Conservation (phyloP, 2,329 filamentous ascomycete species). For the Simplicillium aogashimaense region DNA sequence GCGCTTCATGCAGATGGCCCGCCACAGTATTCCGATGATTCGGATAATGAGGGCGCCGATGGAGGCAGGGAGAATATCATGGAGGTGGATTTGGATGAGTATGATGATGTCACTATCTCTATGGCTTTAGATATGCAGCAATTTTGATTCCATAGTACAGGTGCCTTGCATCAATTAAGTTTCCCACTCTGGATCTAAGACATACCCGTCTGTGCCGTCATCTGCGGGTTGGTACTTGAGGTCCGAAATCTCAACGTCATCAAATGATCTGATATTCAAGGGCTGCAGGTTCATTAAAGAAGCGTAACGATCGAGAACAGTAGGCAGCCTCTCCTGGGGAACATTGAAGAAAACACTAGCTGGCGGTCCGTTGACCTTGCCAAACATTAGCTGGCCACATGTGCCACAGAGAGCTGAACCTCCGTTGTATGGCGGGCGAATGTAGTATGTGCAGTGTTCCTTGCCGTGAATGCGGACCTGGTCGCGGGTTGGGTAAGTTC, state of each 20-base stretch:
- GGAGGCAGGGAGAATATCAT: too few species aligned
- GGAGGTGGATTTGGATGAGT: too few species aligned
- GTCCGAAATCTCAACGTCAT: slow-evolving; percentile 9
- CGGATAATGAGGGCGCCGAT: too few species aligned
- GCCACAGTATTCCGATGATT: too few species aligned
- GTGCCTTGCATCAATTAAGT: too few species aligned
- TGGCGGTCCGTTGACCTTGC: slow-evolving; percentile 18
- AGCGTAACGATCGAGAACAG: slow-evolving; percentile 10
- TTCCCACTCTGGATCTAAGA: too few species aligned
- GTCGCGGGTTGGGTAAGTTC: slow-evolving; percentile 16
- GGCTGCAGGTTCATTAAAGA: slow-evolving; percentile 15
- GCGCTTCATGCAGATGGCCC: too few species aligned
- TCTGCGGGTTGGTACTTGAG: neutral
- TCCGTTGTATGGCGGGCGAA: slow-evolving; percentile 10
- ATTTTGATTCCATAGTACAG: too few species aligned
- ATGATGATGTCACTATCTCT: too few species aligned
- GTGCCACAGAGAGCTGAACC: slow-evolving; percentile 13
- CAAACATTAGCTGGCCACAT: slow-evolving; percentile 18
- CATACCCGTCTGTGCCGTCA: too few species aligned
- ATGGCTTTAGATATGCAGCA: too few species aligned
- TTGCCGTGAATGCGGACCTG: slow-evolving; percentile 15
- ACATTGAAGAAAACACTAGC: slow-evolving; percentile 16
- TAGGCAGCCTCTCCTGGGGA: slow-evolving; percentile 13
- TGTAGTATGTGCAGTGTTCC: slow-evolving; percentile 16
- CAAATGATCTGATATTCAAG: slow-evolving; percentile 14